Percentiles rank a stretch among this genome's conserved stretches.
Evolutionary conservation across 208 protist genomes (phyloP).

Genomic region (Porcisia hertigi): DNA sequence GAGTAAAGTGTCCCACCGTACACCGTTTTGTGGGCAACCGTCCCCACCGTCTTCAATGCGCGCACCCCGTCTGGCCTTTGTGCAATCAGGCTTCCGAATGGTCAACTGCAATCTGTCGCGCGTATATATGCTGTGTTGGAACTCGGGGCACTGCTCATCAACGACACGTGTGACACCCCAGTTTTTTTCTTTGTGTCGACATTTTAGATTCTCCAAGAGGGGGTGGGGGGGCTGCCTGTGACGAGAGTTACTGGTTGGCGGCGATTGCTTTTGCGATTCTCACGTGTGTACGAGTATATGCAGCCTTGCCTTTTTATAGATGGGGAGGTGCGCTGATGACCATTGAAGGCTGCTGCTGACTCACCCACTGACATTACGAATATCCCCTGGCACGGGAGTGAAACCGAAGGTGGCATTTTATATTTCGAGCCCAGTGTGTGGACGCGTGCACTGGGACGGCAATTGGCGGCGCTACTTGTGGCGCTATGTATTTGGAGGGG

Average conservation of each 20-base stretch:
- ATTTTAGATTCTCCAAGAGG: background rate
- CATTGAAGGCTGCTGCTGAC: background rate
- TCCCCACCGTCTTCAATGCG: constrained; percentile 22
- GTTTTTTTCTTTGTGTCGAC: background rate
- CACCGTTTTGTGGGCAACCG: constrained; percentile 9
- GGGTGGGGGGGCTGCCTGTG: constrained; percentile 26
- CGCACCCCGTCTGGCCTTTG: constrained; percentile 24
- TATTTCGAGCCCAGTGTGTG: background rate
- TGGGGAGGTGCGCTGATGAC: background rate
- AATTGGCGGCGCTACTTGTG: constrained; percentile 2
- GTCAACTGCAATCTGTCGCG: constrained; percentile 5
- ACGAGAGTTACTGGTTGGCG: constrained; percentile 9
- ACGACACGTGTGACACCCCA: background rate
- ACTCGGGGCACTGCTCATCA: background rate
- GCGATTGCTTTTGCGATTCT: background rate
- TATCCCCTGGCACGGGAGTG: background rate
- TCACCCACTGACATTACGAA: background rate
- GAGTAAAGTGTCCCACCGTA: constrained; percentile 7
- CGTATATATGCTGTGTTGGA: background rate
- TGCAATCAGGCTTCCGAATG: constrained; percentile 24
- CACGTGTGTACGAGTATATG: background rate
- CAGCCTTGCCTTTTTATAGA: background rate
- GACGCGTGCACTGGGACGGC: background rate
- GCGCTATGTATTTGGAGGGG: background rate
- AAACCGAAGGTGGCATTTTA: background rate